Base-by-base conservation (phyloP, 2,329 filamentous ascomycete species). In the Phialemoniopsis sp. region DNA sequence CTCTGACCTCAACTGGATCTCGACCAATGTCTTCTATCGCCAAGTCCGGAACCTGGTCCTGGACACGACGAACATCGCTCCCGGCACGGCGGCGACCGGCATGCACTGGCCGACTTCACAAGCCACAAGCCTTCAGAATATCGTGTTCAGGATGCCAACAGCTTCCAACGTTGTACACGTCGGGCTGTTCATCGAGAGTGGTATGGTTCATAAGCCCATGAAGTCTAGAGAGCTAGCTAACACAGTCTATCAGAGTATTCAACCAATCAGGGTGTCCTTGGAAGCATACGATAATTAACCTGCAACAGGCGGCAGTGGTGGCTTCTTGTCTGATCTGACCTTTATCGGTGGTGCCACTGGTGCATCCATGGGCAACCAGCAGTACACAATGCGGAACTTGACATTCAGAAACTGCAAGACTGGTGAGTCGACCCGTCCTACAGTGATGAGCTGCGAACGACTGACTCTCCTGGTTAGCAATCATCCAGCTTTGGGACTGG, bases 401-500 rank as follows among this genome's bases (percentile, higher is more conserved):
- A 73, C 68, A 13, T 87, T 87, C 64, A 78, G 79, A 47, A 67
- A 72, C 54, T 80, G 78, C 59, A 68, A 77, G 46, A 86, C 80
- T 8, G 75, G 65, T 54, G 37, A 18, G 18, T 29, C 28, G 21
- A 6, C 10, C 21, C 21, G n/a, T n/a, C n/a, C n/a, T n/a, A n/a
- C n/a, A n/a, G n/a, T n/a, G n/a, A n/a, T n/a, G n/a, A n/a, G n/a
- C n/a, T n/a, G n/a, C n/a, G n/a, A n/a, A n/a, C n/a, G n/a, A n/a
- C n/a, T n/a, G n/a, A n/a, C n/a, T n/a, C n/a, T n/a, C n/a, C n/a
- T n/a, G n/a, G n/a, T n/a, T n/a, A 53, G 80, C 77, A 35, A 76
- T 87, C 38, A 78, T 73, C 54, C 76, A 85, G 61, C 75, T 82
- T 47, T 88, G 85, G 84, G 76, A 85, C 59, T 89, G 84, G 84